A percentile compares a stretch with the other conserved stretches of the same genome.
These are phyloP conservation scores for Dendrothele bispora DNA, from an alignment of 768 basidiomycete genomes.

Conservation along the genomic window DNA sequence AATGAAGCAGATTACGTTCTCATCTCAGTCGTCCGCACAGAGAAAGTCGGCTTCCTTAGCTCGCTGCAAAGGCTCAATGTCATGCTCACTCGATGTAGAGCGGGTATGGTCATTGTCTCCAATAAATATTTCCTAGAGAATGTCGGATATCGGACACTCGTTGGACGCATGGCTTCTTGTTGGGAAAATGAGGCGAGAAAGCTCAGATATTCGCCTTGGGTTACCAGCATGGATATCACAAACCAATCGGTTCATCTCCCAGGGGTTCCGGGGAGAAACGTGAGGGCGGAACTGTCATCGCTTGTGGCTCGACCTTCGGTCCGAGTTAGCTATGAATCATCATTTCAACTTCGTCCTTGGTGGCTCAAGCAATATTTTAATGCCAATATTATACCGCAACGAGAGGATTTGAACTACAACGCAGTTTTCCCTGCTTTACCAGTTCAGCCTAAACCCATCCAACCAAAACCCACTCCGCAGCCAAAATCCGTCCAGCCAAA, in stretches of 20 bases:
- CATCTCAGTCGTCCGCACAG: slow-evolving; percentile 50
- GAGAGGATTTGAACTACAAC: no score
- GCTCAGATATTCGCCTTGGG: slow-evolving; percentile 22
- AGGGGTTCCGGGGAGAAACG: slow-evolving; percentile 15
- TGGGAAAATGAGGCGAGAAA: slow-evolving; percentile 18
- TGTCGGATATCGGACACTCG: slow-evolving; percentile 36
- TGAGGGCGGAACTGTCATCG: no score
- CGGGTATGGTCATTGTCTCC: slow-evolving; percentile 49
- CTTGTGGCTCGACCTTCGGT: no score
- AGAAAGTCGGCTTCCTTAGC: slow-evolving; percentile 43
- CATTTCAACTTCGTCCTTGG: no score
- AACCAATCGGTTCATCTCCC: slow-evolving; percentile 30
- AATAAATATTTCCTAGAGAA: slow-evolving; percentile 37
- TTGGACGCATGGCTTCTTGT: slow-evolving; percentile 34
- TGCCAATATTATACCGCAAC: no score
- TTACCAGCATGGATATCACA: slow-evolving; percentile 29
- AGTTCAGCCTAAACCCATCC: no score
- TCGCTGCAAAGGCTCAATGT: slow-evolving; percentile 51
- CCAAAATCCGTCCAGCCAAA: no score
- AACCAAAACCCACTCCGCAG: no score
- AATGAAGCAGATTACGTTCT: slow-evolving; percentile 53
- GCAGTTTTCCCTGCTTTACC: no score
- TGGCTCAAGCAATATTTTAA: no score
- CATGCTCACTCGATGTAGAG: slow-evolving; percentile 47
- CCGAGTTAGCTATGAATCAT: no score